phyloP scores from a whole-genome alignment of 176 grass and related monocot genomes.

The Carex scoparia region DNA sequence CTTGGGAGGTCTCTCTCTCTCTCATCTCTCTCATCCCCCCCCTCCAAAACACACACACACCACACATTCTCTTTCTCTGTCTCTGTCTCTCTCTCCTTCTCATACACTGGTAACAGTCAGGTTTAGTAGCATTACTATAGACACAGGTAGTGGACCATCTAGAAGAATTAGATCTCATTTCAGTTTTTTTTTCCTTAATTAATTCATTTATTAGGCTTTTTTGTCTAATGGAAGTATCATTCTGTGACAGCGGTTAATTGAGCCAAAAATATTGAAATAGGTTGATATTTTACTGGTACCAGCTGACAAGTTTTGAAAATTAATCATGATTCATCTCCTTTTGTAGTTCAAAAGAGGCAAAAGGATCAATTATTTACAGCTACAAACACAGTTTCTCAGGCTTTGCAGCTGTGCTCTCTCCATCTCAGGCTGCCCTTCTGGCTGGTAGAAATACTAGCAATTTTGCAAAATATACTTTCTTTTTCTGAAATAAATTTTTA shows the following conservation, averaged over 20 bases:
- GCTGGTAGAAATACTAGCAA: constrained; percentile 38
- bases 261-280: not conserved
- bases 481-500: not conserved
- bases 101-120: not conserved
- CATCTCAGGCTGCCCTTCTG: constrained; percentile 46
- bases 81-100: not conserved
- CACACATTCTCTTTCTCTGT: not conserved
- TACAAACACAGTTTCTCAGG: constrained; percentile 94
- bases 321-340: not conserved
- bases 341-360: constrained; percentile 54
- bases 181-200: not conserved
- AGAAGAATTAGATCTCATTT: not conserved
- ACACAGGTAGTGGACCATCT: not conserved
- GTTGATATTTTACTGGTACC: not conserved
- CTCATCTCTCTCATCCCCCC: not conserved
- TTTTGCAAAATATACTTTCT: not conserved
- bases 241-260: not conserved
- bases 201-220: not conserved
- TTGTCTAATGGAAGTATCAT: not conserved
- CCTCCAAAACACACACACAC: not conserved
- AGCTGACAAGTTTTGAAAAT: not conserved
- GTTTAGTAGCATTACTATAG: not conserved
- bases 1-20: constrained; percentile 57
- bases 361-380: constrained; percentile 80
- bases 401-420: constrained; percentile 74